phyloP scores from a whole-genome alignment of 129 eudicot species.

The Flaveria robusta region DNA sequence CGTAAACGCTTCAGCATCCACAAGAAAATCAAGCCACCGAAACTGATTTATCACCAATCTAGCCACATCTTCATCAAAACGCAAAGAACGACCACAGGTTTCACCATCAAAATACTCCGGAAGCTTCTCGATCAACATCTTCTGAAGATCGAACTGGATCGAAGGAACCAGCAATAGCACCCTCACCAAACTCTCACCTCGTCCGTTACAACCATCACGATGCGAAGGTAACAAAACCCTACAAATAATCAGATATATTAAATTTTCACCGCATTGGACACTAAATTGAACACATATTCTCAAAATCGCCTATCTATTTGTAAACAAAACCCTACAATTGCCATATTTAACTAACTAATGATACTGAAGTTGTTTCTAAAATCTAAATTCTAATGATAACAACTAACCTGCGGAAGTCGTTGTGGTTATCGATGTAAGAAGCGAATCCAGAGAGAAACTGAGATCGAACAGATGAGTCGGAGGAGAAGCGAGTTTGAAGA shows the following conservation, averaged over 20 bases:
- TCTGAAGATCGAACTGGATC: constrained; percentile 61
- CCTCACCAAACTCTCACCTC: constrained; percentile 64
- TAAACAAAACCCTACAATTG: constrained; percentile 9
- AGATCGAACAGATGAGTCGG: constrained; percentile 41
- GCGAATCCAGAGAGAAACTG: constrained; percentile 55
- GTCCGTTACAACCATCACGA: constrained; percentile 40
- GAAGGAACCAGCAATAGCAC: constrained; percentile 61
- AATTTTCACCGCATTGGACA: neutral
- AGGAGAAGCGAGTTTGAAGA: constrained; percentile 45
- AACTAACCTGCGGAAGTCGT: constrained; percentile 17
- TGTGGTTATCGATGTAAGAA: constrained; percentile 43
- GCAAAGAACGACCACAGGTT: constrained; percentile 34
- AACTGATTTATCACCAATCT: constrained; percentile 77
- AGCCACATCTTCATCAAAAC: constrained; percentile 68
- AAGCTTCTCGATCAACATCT: constrained; percentile 71
- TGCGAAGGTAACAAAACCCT: constrained; percentile 70
- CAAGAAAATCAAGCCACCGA: constrained; percentile 85
- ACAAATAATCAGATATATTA: neutral
- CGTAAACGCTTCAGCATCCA: constrained; percentile 59
- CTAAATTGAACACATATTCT: constrained; percentile 5
- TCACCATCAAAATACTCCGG: constrained; percentile 69
- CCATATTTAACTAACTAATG: neutral
- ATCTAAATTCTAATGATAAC: neutral
- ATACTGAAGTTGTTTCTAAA: neutral
- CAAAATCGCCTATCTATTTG: neutral